Conservation (phyloP, 2,329 filamentous ascomycete species). For the Chaetomium strumarium region DNA sequence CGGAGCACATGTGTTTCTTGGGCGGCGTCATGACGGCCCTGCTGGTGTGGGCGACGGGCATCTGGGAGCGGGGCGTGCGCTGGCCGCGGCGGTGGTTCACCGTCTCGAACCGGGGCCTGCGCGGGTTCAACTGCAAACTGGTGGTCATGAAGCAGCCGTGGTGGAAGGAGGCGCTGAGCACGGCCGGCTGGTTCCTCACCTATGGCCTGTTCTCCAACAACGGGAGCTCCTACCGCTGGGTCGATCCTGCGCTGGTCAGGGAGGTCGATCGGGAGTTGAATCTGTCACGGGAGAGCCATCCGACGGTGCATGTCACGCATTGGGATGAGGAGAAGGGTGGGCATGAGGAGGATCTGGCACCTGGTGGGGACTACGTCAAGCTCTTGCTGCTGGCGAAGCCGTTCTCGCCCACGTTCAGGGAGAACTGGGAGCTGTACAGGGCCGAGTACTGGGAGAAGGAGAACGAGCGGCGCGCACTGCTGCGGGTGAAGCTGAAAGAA, state of each 20-base stretch:
- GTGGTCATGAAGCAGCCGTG: conserved; percentile 79
- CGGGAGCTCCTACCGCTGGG: conserved; percentile 67
- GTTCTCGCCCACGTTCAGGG: conserved; percentile 88
- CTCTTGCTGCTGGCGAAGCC: conserved; percentile 87
- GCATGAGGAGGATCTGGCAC: conserved; percentile 83
- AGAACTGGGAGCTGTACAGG: conserved; percentile 94
- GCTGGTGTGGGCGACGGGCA: conserved; percentile 88
- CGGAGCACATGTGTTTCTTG: conserved; percentile 85
- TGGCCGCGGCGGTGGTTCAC: conserved; percentile 91
- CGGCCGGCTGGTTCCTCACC: conserved; percentile 70
- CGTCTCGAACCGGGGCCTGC: conserved; percentile 81
- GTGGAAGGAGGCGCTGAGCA: conserved; percentile 71
- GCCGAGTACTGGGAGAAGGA: conserved; percentile 96
- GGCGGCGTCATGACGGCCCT: conserved; percentile 82
- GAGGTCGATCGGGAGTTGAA: conserved; percentile 56
- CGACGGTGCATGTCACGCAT: conserved; percentile 34
- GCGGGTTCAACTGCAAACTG: conserved; percentile 93
- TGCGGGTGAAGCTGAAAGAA: conserved; percentile 64
- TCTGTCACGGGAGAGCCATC: conserved; percentile 38
- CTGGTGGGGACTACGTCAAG: conserved; percentile 87
- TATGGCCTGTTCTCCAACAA: conserved; percentile 65
- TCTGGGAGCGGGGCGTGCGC: conserved; percentile 90
- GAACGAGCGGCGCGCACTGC: conserved; percentile 75
- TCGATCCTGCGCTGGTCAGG: conserved; percentile 58
- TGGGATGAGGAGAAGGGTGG: conserved; percentile 57